Evolutionary conservation across 208 protist species (phyloP), one percentile per base, ranked within the genome.

Genomic region (Crithidia mellificae): DNA sequence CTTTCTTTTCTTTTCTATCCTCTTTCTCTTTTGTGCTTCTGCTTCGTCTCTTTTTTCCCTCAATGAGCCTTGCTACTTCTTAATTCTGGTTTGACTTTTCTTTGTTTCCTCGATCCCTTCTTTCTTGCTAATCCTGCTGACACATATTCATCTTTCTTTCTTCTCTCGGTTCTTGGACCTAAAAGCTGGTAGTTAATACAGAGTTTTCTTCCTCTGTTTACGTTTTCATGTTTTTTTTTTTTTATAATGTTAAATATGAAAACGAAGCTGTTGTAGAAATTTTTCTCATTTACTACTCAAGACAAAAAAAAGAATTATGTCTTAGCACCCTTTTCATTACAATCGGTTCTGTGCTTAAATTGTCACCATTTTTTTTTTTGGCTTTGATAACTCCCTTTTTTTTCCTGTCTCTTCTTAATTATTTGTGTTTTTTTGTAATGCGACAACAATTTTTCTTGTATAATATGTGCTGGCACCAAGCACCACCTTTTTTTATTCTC

Each of bases 161-260:
- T 46, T n/a, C n/a, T 15, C n/a, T 46, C 17, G 12, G 36, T 12
- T 41, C 12, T 41, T 41, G 36, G 9, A n/a, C n/a, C n/a, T n/a
- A 38, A 38, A 11, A 12, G 34, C 34, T 38, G 34, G 11, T 38
- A 12, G 5, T 5, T 11, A 38, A 11, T 12, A 38, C 34, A 38
- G 34, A 5, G 34, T 46, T 46, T 17, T 46, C 17, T n/a, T 46
- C 41, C 41, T 17, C 7, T 5, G 5, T 11, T 38, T 12, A 38
- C 34, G 11, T 38, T 12, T 38, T 38, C 7, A 38, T 38, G n/a
- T 41, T 72, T 54, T 63, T 58, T 14, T 36, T 7, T 68, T 62
- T 75, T 17, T 22, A 11, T 22, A 17, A 5, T 49, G 43, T n/a
- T n/a, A n/a, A n/a, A n/a, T n/a, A n/a, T n/a, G n/a, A n/a, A n/a